Evolutionary conservation across 306 rosid species (phyloP).

Genomic region (Neltuma alba): DNA sequence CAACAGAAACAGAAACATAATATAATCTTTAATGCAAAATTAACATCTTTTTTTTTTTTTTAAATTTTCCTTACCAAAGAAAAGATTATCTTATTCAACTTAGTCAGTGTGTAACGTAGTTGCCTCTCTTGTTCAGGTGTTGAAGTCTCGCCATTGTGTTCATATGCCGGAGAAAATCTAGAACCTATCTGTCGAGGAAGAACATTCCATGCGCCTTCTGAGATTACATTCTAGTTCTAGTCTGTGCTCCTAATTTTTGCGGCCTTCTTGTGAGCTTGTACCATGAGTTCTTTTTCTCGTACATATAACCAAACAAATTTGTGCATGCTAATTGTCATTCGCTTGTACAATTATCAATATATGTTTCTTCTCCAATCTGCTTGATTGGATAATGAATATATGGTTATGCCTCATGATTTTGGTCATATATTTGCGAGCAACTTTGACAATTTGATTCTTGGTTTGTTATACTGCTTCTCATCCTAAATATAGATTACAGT

Average conservation of each 20-base stretch:
- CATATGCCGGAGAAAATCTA: slow-evolving; percentile 93
- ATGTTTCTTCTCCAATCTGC: slow-evolving; percentile 41
- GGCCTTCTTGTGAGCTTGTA: slow-evolving; percentile 41
- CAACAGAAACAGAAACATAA: not conserved
- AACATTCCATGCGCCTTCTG: slow-evolving; percentile 98
- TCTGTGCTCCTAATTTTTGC: slow-evolving; percentile 25
- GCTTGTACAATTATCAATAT: slow-evolving; percentile 29
- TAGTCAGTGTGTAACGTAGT: slow-evolving; percentile 18
- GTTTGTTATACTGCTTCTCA: not conserved
- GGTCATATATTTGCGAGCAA: not conserved
- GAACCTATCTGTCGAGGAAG: slow-evolving; percentile 96
- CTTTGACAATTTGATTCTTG: not conserved
- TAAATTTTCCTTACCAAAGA: not conserved
- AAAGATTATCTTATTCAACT: slow-evolving; percentile 8
- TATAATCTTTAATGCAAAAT: not conserved
- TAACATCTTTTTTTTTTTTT: no score
- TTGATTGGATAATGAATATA: slow-evolving; percentile 43
- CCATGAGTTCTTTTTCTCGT: slow-evolving; percentile 36
- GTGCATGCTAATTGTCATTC: slow-evolving; percentile 29
- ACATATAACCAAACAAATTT: slow-evolving; percentile 30
- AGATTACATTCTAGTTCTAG: slow-evolving; percentile 74
- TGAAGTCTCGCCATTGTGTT: slow-evolving; percentile 94
- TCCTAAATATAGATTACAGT: not conserved
- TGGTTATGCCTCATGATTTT: slow-evolving; percentile 35
- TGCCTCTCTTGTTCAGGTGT: slow-evolving; percentile 65